phyloP scores from a whole-genome alignment of 2,329 filamentous ascomycete species.

The Cladophialophora carrionii region DNA sequence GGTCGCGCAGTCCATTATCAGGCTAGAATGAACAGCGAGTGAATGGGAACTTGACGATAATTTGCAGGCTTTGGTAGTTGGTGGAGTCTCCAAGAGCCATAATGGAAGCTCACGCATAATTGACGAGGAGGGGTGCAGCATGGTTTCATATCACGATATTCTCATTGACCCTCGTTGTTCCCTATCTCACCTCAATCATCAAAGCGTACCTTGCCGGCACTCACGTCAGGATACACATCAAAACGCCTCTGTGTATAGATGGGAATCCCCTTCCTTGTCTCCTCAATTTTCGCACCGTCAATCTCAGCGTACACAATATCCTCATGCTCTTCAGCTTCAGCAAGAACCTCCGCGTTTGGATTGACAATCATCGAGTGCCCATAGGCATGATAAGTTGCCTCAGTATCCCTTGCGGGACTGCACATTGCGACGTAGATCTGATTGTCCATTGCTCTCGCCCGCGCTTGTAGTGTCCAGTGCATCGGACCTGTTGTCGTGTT shows the following conservation, averaged over 20 bases:
- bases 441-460: conserved; percentile 87
- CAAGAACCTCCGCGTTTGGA: conserved; percentile 81
- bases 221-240: conserved; percentile 93
- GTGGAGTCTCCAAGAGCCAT: not conserved
- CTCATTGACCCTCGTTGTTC: not conserved
- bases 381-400: conserved; percentile 81
- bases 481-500: conserved; percentile 89
- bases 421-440: conserved; percentile 93
- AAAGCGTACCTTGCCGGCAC: conserved; percentile 57
- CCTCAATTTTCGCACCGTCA: conserved; percentile 68
- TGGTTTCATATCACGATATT: not conserved
- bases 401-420: conserved; percentile 80
- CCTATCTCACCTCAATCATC: conserved; percentile 40
- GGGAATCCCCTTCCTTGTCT: conserved; percentile 80
- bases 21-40: not conserved
- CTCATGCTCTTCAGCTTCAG: conserved; percentile 77
- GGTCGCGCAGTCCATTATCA: too few relatives aligned
- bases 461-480: conserved; percentile 84
- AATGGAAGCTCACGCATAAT: not conserved
- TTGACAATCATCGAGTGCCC: conserved; percentile 89
- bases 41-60: not conserved
- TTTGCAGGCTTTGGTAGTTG: not conserved
- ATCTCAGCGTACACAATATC: conserved; percentile 75
- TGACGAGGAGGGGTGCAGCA: not conserved
- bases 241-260: conserved; percentile 83